Conservation (phyloP, 495 filamentous ascomycete species). For the Pyrenula aspistea region DNA sequence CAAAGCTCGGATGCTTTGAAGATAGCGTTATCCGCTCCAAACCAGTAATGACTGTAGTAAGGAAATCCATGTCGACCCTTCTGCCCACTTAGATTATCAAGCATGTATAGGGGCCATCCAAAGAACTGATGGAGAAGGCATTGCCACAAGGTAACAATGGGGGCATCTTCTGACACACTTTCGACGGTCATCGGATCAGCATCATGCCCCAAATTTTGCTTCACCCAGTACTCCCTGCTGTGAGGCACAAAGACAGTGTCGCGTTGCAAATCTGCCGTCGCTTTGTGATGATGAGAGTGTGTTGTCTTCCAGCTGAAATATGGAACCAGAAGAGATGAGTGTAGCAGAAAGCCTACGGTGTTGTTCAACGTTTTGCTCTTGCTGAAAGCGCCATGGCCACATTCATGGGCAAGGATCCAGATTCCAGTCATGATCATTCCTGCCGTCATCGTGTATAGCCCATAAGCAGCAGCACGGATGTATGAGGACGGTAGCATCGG, state of each 20-base stretch:
- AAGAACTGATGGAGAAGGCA: constrained; percentile 31
- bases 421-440: constrained; percentile 2
- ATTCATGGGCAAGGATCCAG: constrained; percentile 55
- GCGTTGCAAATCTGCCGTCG: constrained; percentile 32
- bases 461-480: neutral
- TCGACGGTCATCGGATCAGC: constrained; percentile 13
- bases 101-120: constrained; percentile 34
- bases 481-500: neutral
- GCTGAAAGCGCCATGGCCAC: constrained; percentile 59
- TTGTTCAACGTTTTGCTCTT: constrained; percentile 40
- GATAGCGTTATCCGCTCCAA: neutral
- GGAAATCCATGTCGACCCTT: constrained; percentile 20
- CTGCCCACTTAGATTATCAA: constrained; percentile 11
- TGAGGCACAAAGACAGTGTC: constrained; percentile 37
- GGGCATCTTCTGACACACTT: constrained; percentile 33
- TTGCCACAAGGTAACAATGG: constrained; percentile 22
- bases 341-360: constrained; percentile 44
- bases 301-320: constrained; percentile 60
- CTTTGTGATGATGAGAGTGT: constrained; percentile 49
- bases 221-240: constrained; percentile 18
- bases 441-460: neutral
- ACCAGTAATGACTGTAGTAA: constrained; percentile 14
- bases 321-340: constrained; percentile 46
- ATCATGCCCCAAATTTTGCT: constrained; percentile 7
- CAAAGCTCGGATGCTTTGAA: neutral